Base-by-base conservation (phyloP, 2,329 filamentous ascomycete species). In the Penicillium oxalicum region DNA sequence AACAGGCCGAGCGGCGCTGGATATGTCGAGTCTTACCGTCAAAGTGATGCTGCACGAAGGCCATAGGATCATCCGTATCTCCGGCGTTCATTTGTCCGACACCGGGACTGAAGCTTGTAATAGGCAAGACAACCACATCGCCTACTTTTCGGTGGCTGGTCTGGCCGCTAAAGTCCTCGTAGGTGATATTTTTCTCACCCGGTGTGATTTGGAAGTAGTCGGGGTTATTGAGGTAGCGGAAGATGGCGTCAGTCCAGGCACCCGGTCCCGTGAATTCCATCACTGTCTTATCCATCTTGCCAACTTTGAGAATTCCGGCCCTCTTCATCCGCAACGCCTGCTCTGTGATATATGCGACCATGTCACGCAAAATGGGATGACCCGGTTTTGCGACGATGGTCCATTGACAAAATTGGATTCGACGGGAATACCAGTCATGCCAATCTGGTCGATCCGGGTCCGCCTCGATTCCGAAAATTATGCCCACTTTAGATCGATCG, bases 321-420 rank as follows among this genome's bases (percentile, higher is more conserved):
- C 75, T 76, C 76, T 94, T 90, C 70, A 85, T 80, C 50, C 78
- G 75, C 43, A 97, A 75, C 0, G 91, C 87, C 66, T 91, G 82
- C 55, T 88, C 79, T 0, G 91, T 95, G 63, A 98, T 91, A 57
- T 84, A 86, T 11, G 86, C 78, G 29, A 98, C 89, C 52, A 95
- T 81, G 52, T 96, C 88, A 53, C 91, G 83, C 50, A 98, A 78
- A 9, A 95, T 83, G 0, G 93, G 93, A 67, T 98, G 93, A 9
- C 93, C 93, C 0, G 91, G 87, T 70, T 98, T 98, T 49, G 87
- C 77, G 70, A 97, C 91, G 54, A 98, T 96, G 1, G 93, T 98
- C 93, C 93, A 98, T 69, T 98, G 93, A 72, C 93, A 98, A 71
- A 98, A 97, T 67, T 97, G 93, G 52, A 98, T 91, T 55, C 91